Percentiles rank a stretch among this genome's conserved stretches.
Conservation (phyloP, 345 rosid genomes). For the Pistacia vera region DNA sequence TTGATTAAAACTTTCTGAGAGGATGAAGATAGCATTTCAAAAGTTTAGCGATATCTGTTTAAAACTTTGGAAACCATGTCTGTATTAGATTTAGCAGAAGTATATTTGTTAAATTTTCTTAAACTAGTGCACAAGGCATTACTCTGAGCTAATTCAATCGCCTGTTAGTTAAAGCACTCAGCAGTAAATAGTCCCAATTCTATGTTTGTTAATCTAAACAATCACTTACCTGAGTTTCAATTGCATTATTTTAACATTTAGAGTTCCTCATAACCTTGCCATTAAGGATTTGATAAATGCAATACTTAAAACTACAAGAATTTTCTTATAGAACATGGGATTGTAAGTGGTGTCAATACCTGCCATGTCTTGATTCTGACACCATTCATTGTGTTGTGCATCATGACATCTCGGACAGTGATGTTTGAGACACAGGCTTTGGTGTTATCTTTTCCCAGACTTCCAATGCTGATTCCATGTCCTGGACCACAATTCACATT, state of each 20-base stretch:
- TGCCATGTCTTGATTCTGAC: conserved; percentile 99
- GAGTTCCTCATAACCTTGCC: not conserved
- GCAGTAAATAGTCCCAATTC: too few species aligned
- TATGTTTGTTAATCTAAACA: conserved; percentile 1
- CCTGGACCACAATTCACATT: conserved; percentile 95
- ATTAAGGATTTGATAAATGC: too few species aligned
- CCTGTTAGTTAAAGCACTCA: too few species aligned
- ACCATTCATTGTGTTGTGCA: conserved; percentile 88
- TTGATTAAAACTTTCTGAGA: not conserved
- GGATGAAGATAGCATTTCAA: not conserved
- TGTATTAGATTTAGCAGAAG: not conserved
- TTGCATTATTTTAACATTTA: conserved; percentile 6
- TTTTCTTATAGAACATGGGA: not conserved
- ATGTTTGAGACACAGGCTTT: conserved; percentile 97
- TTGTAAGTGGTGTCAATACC: conserved; percentile 44
- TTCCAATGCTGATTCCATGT: conserved; percentile 95
- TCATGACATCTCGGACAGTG: conserved; percentile 73
- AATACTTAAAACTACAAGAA: too few species aligned
- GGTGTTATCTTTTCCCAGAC: conserved; percentile 77
- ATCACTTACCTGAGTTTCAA: conserved; percentile 3
- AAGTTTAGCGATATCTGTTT: not conserved
- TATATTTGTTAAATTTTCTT: not conserved
- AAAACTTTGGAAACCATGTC: not conserved
- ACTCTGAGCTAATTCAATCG: not conserved
- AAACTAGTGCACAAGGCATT: not conserved